These are phyloP conservation scores for Corynascus novoguineensis DNA, from an alignment of 495 filamentous ascomycete genomes.

Conservation along the genomic window DNA sequence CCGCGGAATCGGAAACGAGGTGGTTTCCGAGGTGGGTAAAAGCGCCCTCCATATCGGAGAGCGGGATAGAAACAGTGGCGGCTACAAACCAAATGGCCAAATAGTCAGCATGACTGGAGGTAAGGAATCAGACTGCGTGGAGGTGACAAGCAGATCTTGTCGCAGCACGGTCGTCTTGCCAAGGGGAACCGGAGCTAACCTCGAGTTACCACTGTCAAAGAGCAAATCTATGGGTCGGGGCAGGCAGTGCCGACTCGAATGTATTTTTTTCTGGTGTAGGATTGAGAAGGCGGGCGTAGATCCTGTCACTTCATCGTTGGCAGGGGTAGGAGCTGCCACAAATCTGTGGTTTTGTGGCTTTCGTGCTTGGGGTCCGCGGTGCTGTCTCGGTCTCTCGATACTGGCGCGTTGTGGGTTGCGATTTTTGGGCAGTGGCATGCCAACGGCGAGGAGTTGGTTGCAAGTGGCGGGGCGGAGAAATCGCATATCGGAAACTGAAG, in stretches of 20 bases:
- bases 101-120: not conserved
- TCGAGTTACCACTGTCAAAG: slow-evolving; percentile 14
- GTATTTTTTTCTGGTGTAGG: slow-evolving; percentile 10
- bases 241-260: not conserved
- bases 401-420: slow-evolving; percentile 12
- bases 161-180: not conserved
- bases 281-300: slow-evolving; percentile 15
- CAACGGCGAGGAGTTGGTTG: slow-evolving; percentile 5
- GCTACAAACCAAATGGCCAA: slow-evolving; percentile 9
- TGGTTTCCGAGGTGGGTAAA: slow-evolving; percentile 84
- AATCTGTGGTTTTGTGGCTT: not conserved
- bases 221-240: not conserved
- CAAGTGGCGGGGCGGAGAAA: slow-evolving; percentile 22
- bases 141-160: not conserved
- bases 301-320: slow-evolving; percentile 34
- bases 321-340: not conserved
- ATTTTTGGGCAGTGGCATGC: slow-evolving; percentile 24
- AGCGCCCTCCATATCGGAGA: slow-evolving; percentile 63
- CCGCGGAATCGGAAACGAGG: slow-evolving; percentile 65
- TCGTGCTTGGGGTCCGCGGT: not conserved
- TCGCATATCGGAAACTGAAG: slow-evolving; percentile 6
- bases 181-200: slow-evolving; percentile 10
- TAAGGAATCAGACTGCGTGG: not conserved
- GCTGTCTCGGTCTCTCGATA: not conserved
- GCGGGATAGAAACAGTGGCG: slow-evolving; percentile 13